Conservation (phyloP, 495 filamentous ascomycete species). For the Ramalina intermedia region DNA sequence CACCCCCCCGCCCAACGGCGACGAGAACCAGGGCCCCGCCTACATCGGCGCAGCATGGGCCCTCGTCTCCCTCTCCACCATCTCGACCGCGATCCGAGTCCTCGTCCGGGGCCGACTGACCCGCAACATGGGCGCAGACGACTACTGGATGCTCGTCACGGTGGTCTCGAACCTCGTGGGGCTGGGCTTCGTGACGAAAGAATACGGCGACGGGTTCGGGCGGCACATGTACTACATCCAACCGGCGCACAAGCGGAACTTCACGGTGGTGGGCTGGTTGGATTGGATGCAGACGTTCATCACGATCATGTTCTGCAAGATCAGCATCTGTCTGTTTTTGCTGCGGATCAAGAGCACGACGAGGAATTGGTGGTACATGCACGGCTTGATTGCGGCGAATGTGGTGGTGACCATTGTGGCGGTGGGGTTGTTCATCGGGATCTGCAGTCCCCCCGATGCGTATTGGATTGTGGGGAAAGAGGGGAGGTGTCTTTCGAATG, state of each 20-base stretch:
- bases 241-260: not conserved
- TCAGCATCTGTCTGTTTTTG: constrained; percentile 6
- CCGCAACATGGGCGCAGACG: constrained; percentile 7
- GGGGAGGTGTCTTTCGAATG: constrained; percentile 1
- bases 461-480: constrained; percentile 6
- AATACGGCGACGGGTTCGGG: constrained; percentile 2
- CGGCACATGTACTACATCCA: constrained; percentile 7
- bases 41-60: not conserved
- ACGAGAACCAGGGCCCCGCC: not conserved
- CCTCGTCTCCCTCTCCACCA: not conserved
- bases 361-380: constrained; percentile 1
- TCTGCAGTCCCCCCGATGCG: constrained; percentile 6
- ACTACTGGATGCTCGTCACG: constrained; percentile 6
- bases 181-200: constrained; percentile 1
- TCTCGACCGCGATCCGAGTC: constrained; percentile 2
- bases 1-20: not conserved
- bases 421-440: not conserved
- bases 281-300: constrained; percentile 11
- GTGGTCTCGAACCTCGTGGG: constrained; percentile 3
- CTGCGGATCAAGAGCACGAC: constrained; percentile 4
- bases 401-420: not conserved
- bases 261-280: constrained; percentile 3
- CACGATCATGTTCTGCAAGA: constrained; percentile 9
- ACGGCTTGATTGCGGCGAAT: not conserved
- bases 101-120: constrained; percentile 2